Percentiles rank a stretch among this genome's conserved stretches.
phyloP scores from a whole-genome alignment of 2,329 filamentous ascomycete genomes.

The Ceratocystis cacaofunesta region DNA sequence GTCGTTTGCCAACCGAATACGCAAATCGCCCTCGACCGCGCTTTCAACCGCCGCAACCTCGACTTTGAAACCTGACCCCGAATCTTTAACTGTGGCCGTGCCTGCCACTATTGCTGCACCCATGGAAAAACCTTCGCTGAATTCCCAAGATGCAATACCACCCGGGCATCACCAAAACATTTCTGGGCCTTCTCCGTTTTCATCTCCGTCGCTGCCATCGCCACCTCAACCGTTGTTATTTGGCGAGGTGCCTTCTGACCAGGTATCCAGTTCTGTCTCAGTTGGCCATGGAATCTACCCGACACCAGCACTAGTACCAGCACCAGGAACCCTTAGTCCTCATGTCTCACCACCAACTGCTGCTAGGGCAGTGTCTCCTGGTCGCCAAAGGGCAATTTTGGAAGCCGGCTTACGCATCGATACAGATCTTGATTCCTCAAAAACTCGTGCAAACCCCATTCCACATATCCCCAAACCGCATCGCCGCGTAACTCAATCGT shows the following conservation, averaged over 20 bases:
- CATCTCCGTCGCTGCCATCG: slow-evolving; percentile 1
- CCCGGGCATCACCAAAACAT: not conserved
- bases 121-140: not conserved
- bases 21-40: slow-evolving; percentile 32
- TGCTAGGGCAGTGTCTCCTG: slow-evolving; percentile 20
- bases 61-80: not conserved
- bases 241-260: slow-evolving; percentile 47
- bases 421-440: slow-evolving; percentile 19
- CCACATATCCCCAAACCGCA: not conserved
- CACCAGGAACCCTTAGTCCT: not conserved
- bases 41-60: slow-evolving; percentile 16
- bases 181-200: not conserved
- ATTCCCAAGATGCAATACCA: not conserved
- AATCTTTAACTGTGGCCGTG: not conserved
- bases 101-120: not conserved
- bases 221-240: slow-evolving; percentile 40
- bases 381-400: slow-evolving; percentile 47
- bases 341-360: not conserved
- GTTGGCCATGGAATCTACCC: slow-evolving; percentile 45
- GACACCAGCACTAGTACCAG: not conserved
- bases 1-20: slow-evolving; percentile 45
- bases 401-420: slow-evolving; percentile 51
- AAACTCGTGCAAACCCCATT: not conserved
- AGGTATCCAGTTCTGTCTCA: slow-evolving; percentile 39
- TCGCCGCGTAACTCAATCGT: not conserved